phyloP scores from a whole-genome alignment of 139 green algal species.

The Pycnococcus provasolii region DNA sequence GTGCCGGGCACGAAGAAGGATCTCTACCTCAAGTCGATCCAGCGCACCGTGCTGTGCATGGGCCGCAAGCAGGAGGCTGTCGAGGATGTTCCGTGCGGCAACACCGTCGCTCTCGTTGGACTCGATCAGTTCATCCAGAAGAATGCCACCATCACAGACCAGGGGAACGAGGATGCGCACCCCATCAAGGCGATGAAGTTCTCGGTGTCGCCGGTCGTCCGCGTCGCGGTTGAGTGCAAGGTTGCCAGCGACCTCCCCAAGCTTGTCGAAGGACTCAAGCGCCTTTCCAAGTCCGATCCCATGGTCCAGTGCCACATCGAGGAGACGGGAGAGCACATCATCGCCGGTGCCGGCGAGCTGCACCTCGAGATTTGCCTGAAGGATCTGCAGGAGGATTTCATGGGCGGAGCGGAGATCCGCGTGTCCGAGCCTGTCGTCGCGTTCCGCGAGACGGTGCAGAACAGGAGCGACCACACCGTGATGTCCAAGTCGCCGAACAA shows the following conservation, averaged over 20 bases:
- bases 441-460: conserved; percentile 90
- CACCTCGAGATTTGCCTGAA: conserved; percentile 99
- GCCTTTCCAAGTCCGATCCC: conserved; percentile 91
- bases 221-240: conserved; percentile 89
- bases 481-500: conserved; percentile 99
- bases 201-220: conserved; percentile 89
- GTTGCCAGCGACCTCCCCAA: conserved; percentile 92
- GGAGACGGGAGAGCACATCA: conserved; percentile 99
- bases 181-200: conserved; percentile 99
- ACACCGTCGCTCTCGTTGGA: conserved; percentile 95
- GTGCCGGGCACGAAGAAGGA: conserved; percentile 97
- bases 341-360: conserved; percentile 87
- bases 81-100: conserved; percentile 94
- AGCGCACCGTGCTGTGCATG: conserved; percentile 99
- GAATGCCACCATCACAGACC: conserved; percentile 88
- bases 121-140: conserved; percentile 99
- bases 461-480: conserved; percentile 69
- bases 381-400: conserved; percentile 98
- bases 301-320: conserved; percentile 98
- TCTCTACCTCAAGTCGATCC: conserved; percentile 94
- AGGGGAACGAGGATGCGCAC: conserved; percentile 76
- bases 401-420: conserved; percentile 90
- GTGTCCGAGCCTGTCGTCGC: conserved; percentile 94
- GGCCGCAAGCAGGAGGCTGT: conserved; percentile 91
- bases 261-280: conserved; percentile 97